phyloP scores from a whole-genome alignment of 164 flowering plant species.

The Vitis labrusca region DNA sequence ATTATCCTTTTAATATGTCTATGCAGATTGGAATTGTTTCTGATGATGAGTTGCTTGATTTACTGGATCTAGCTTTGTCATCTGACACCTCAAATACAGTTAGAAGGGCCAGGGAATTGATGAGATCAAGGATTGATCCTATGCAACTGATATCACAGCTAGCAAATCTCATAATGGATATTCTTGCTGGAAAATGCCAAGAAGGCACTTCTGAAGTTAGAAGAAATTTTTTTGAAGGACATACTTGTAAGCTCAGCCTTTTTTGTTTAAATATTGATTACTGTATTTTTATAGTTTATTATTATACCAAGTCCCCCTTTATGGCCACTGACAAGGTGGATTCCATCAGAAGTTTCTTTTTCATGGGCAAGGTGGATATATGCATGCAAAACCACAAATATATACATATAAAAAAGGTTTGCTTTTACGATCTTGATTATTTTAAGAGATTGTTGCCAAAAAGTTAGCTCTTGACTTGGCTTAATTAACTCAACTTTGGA shows the following conservation, averaged over 20 bases:
- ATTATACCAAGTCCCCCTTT: neutral
- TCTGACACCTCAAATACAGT: constrained; percentile 89
- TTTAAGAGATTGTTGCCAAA: no score
- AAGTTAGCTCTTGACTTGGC: no score
- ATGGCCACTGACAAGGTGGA: no score
- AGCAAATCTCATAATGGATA: constrained; percentile 93
- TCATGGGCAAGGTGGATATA: no score
- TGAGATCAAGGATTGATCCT: constrained; percentile 90
- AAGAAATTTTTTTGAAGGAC: constrained; percentile 42
- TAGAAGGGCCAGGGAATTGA: constrained; percentile 82
- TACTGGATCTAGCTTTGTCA: constrained; percentile 87
- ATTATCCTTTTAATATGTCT: constrained; percentile 9
- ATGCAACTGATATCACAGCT: constrained; percentile 89
- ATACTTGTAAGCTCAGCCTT: constrained; percentile 52
- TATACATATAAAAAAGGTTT: no score
- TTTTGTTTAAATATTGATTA: neutral
- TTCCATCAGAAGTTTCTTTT: no score
- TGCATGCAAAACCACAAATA: no score
- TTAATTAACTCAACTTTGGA: no score
- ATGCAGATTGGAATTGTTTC: constrained; percentile 84
- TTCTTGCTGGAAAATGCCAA: constrained; percentile 71
- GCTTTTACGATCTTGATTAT: no score
- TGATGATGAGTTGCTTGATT: constrained; percentile 83
- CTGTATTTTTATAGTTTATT: neutral
- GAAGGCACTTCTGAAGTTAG: constrained; percentile 43